Evolutionary conservation across 202 grass and related monocot genomes (phyloP), one percentile per base, ranked within the genome.

Genomic region (Panicum hallii): DNA sequence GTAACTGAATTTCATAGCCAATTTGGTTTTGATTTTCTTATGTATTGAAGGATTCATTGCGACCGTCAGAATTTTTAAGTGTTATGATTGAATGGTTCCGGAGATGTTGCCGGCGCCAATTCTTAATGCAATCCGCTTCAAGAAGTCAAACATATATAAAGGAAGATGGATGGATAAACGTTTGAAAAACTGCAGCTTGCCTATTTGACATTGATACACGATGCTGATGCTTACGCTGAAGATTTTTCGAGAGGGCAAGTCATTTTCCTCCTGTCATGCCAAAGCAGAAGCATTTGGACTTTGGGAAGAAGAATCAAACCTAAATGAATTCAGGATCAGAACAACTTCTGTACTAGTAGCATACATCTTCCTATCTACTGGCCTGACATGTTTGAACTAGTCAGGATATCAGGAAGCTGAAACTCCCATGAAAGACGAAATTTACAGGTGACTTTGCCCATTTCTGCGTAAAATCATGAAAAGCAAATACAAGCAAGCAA

Each of bases 121-220:
- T 12, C 65, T 61, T 11, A 15, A 14, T 32, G 9, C 70, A 85
- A 57, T 65, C 23, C 1, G 3, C 30, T 79, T 36, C 34, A 41
- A 85, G 28, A 84, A 8, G 56, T 87, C 63, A 81, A 36, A 76
- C 63, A 57, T 74, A 22, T 7, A 86, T 73, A 46, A 74, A 87
- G 69, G 61, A 19, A 20, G 26, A 58, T 13, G 22, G 22, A 62
- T 46, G 74, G 7, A 46, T 41, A 81, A 63, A 4, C 16, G 43
- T 47, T 79, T 48, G 9, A 42, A 65, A 49, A 41, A 44, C 4
- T 70, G 5, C 11, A 14, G 5, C 23, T 53, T 43, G 20, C 26
- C 46, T 36, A 30, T 54, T 30, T 54, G 74, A 47, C 75, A 87
- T 48, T 6, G 23, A 62, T 58, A 32, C 68, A 34, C 40, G 80